These are phyloP conservation scores for Globisporangium echinulatum DNA, from an alignment of 352 stramenopile species.

Conservation along the genomic window DNA sequence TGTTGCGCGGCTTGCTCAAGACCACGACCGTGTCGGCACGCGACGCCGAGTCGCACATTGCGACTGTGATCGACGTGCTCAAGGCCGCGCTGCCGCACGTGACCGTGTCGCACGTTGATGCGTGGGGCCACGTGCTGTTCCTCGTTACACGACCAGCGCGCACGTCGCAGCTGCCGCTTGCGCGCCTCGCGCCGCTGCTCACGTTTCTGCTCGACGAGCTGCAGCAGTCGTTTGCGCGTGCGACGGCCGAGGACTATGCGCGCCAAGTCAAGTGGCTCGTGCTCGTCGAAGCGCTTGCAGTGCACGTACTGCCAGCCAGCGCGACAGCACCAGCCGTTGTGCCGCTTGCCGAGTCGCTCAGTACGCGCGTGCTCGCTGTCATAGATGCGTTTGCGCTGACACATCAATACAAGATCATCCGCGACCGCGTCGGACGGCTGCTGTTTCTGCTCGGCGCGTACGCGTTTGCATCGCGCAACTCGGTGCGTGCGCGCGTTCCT, in stretches of 20 bases:
- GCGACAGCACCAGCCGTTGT: constrained; percentile 3
- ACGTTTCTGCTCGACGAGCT: constrained; percentile 41
- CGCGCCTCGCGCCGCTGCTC: constrained; percentile 18
- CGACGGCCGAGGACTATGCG: constrained; percentile 58
- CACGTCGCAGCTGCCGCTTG: constrained; percentile 7
- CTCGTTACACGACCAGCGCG: constrained; percentile 31
- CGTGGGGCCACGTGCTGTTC: constrained; percentile 58
- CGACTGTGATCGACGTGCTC: constrained; percentile 25
- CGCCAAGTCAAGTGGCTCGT: constrained; percentile 71
- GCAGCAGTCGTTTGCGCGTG: constrained; percentile 48
- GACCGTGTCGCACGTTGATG: constrained; percentile 46
- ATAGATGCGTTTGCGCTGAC: constrained; percentile 43
- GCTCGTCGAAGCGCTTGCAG: constrained; percentile 40
- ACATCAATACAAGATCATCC: constrained; percentile 79
- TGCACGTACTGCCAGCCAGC: constrained; percentile 35
- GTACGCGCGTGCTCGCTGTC: constrained; percentile 25
- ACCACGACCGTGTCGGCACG: constrained; percentile 13
- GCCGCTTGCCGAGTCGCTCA: constrained; percentile 19
- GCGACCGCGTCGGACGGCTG: constrained; percentile 48
- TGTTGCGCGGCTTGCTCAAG: constrained; percentile 39
- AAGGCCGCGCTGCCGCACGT: constrained; percentile 42
- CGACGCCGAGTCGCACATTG: constrained; percentile 10
- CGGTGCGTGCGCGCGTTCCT: constrained; percentile 4
- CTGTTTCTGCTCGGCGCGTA: constrained; percentile 46
- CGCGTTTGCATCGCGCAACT: constrained; percentile 4